These are phyloP conservation scores for Cordyceps javanica DNA, from an alignment of 2,329 filamentous ascomycete species.

Conservation along the genomic window DNA sequence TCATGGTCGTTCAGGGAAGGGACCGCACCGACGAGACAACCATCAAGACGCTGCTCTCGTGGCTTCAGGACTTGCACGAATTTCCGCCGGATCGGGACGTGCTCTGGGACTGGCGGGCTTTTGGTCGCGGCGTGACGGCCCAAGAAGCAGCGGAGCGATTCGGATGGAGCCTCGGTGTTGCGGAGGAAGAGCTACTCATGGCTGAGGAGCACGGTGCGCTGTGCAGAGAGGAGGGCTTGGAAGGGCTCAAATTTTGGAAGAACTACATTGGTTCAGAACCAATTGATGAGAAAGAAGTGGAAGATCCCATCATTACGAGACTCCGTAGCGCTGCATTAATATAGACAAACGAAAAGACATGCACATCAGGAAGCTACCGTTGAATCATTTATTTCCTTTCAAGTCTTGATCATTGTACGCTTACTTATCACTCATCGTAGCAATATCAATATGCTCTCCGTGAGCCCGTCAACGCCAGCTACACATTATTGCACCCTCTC, in stretches of 20 bases:
- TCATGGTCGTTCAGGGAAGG: slow-evolving; percentile 85
- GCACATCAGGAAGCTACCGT: neutral
- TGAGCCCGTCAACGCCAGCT: neutral
- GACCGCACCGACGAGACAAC: slow-evolving; percentile 91
- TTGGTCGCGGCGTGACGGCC: slow-evolving; percentile 80
- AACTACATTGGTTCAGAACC: slow-evolving; percentile 54
- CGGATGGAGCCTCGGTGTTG: slow-evolving; percentile 95
- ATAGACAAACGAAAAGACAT: neutral
- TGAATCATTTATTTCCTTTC: neutral
- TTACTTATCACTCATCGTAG: too few relatives aligned
- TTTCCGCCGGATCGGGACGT: slow-evolving; percentile 59
- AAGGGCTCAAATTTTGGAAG: slow-evolving; percentile 89
- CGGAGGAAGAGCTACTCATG: slow-evolving; percentile 94
- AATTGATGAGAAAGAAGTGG: neutral
- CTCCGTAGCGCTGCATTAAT: slow-evolving; percentile 9
- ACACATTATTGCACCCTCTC: neutral
- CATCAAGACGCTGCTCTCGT: slow-evolving; percentile 65
- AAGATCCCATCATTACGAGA: slow-evolving; percentile 6
- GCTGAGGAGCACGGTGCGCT: slow-evolving; percentile 83
- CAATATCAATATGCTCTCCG: neutral
- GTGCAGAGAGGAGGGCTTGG: slow-evolving; percentile 86
- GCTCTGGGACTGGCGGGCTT: slow-evolving; percentile 68
- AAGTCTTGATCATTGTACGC: neutral
- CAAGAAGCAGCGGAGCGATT: slow-evolving; percentile 86
- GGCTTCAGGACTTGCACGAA: slow-evolving; percentile 68